These are phyloP conservation scores for Penstemon barbatus DNA, from an alignment of 257 asterid genomes.

Conservation along the genomic window DNA sequence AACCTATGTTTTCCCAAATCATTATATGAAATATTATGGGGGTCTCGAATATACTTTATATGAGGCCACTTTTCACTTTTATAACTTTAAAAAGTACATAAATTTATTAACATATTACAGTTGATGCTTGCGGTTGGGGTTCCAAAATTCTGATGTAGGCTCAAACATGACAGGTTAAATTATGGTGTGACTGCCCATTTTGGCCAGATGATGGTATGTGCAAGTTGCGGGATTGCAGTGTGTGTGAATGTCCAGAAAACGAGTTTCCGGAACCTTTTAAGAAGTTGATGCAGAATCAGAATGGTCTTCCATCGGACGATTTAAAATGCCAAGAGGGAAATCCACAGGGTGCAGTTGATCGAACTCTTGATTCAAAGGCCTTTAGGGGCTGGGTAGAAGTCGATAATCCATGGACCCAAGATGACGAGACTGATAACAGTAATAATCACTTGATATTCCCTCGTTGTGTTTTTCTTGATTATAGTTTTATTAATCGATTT, in stretches of 20 bases:
- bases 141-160: slow-evolving; percentile 27
- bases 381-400: slow-evolving; percentile 90
- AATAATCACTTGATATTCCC: slow-evolving; percentile 20
- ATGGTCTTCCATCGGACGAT: slow-evolving; percentile 66
- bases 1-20: slow-evolving; percentile 16
- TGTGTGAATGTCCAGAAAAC: slow-evolving; percentile 89
- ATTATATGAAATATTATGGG: slow-evolving; percentile 12
- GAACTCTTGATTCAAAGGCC: slow-evolving; percentile 85
- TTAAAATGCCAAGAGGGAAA: slow-evolving; percentile 94
- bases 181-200: slow-evolving; percentile 99
- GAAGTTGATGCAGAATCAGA: slow-evolving; percentile 38
- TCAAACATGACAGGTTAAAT: slow-evolving; percentile 65
- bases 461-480: background rate
- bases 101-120: background rate
- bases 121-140: slow-evolving; percentile 20
- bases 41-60: slow-evolving; percentile 1
- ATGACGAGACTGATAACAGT: slow-evolving; percentile 93
- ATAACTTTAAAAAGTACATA: background rate
- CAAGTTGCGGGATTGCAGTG: slow-evolving; percentile 91
- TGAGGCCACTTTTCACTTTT: background rate
- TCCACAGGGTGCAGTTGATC: slow-evolving; percentile 84
- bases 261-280: slow-evolving; percentile 85
- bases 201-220: slow-evolving; percentile 99
- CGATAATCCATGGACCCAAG: slow-evolving; percentile 94
- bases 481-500: slow-evolving; percentile 19